Base-by-base conservation (phyloP, 306 rosid genomes). In the Citrullus amarus region DNA sequence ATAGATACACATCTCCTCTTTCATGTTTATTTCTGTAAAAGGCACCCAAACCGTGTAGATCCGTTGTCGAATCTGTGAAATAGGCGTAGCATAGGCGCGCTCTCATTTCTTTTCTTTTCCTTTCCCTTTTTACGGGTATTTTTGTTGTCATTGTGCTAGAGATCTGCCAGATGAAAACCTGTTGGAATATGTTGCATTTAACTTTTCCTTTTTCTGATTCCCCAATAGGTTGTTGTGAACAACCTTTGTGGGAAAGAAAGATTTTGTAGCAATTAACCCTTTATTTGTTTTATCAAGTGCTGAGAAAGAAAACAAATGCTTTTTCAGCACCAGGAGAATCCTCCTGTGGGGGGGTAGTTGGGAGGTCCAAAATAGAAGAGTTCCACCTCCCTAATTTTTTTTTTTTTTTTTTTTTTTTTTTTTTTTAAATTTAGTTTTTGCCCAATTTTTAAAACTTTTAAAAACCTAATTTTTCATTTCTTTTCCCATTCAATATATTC, bases 21-120 rank as follows among this genome's bases (percentile, higher is more conserved):
- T 74, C 78, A 74, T 74, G 78, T 74, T 74, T 74, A 34, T 74
- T 74, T 74, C 79, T 41, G 83, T 39, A 48, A 79, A 77, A 78
- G 75, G 67, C 62, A 80, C 79, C 65, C 3, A 60, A 82, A 74
- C 74, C 34, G 22, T 65, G 83, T 86, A 83, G 81, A 68, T 79
- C 80, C 68, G 13, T 34, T 68, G 74, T 80, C 51, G 62, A 74
- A 51, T 51, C 63, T 54, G 78, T 74, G 78, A 74, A 74, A 54
- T 74, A 74, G 78, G 62, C 62, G 61, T 74, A 74, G 46, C 58
- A 14, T 66, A 66, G 72, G 72, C 72, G 8, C 72, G 72, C 72
- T 38, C 72, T 36, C 71, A 36, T 65, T 70, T 70, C 30, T 22
- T 11, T 41, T 69, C 46, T 25, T 28, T 48, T 44, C 32, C 2